phyloP scores from a whole-genome alignment of 2,329 filamentous ascomycete species.

The Emergomyces orientalis region DNA sequence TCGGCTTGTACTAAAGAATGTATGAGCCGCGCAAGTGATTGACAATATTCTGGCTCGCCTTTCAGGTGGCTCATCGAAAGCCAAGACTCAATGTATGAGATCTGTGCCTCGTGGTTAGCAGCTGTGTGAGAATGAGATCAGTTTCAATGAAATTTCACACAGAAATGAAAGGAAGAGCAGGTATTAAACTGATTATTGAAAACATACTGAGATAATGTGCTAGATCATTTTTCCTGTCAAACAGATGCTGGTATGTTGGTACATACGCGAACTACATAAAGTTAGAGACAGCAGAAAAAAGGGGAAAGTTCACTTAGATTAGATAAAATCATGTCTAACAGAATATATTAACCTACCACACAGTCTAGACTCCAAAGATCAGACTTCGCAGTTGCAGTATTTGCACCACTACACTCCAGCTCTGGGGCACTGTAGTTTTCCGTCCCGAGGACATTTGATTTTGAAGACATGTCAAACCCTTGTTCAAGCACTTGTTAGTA shows the following conservation, averaged over 20 bases:
- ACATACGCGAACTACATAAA: conserved; percentile 5
- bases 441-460: conserved; percentile 7
- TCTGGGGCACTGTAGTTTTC: conserved; percentile 4
- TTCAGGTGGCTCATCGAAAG: background rate
- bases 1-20: conserved; percentile 5
- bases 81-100: background rate
- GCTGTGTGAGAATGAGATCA: background rate
- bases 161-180: background rate
- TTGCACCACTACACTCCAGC: conserved; percentile 1
- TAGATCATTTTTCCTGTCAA: background rate
- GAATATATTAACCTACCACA: background rate
- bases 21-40: conserved; percentile 2
- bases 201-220: conserved; percentile 5
- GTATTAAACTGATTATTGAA: background rate
- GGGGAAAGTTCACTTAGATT: background rate
- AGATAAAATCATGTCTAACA: background rate
- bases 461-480: conserved; percentile 5
- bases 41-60: background rate
- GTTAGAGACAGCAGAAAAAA: background rate
- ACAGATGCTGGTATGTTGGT: background rate
- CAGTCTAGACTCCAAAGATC: conserved; percentile 9
- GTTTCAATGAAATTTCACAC: background rate
- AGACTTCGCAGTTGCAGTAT: conserved; percentile 7
- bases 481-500: conserved; percentile 5
- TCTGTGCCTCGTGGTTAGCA: background rate